Conservation (phyloP, 352 stramenopile genomes). For the Phytophthora agathidicida region DNA sequence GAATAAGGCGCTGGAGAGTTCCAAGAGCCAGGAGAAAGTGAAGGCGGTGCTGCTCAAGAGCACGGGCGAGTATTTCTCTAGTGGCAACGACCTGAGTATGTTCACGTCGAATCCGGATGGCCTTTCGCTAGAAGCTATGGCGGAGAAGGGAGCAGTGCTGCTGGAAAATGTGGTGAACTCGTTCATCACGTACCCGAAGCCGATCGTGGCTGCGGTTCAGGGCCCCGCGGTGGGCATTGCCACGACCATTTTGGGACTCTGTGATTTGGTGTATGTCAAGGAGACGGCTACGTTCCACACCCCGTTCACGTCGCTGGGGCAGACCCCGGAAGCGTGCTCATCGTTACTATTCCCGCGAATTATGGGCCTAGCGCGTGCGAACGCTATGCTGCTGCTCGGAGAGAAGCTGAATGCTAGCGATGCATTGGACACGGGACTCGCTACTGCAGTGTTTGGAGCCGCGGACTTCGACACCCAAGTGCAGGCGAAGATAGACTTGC, state of each 20-base stretch:
- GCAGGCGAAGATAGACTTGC: constrained; percentile 60
- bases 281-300: constrained; percentile 90
- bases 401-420: constrained; percentile 82
- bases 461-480: constrained; percentile 69
- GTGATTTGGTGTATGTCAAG: constrained; percentile 91
- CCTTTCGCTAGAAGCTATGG: constrained; percentile 63
- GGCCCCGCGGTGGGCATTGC: constrained; percentile 91
- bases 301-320: constrained; percentile 90
- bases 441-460: constrained; percentile 59
- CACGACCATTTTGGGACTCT: constrained; percentile 89
- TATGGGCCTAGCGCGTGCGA: constrained; percentile 87
- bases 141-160: constrained; percentile 54
- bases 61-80: constrained; percentile 89
- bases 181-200: constrained; percentile 91
- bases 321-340: constrained; percentile 92
- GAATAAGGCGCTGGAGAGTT: constrained; percentile 67
- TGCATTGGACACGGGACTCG: constrained; percentile 50
- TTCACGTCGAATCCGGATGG: constrained; percentile 66
- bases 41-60: constrained; percentile 89
- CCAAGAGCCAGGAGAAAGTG: constrained; percentile 68
- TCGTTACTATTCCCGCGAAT: constrained; percentile 85
- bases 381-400: constrained; percentile 89
- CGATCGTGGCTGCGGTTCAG: constrained; percentile 90
- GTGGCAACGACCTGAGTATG: constrained; percentile 88
- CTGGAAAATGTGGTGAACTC: constrained; percentile 72